phyloP scores from a whole-genome alignment of 2,329 filamentous ascomycete genomes.

The Fusarium drepaniforme region DNA sequence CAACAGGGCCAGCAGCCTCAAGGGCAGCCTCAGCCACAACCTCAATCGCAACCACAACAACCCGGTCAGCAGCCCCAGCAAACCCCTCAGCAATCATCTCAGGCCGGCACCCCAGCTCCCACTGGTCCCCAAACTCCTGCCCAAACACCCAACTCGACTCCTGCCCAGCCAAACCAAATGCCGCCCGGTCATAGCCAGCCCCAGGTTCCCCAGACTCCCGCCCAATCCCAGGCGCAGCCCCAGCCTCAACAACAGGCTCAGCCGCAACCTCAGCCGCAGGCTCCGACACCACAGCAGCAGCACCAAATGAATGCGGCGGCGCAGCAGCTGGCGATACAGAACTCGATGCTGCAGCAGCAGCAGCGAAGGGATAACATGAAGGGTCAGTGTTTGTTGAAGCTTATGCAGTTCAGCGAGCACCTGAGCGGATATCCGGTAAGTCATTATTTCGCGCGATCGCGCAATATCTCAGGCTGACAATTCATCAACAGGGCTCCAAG shows the following conservation, averaged over 20 bases:
- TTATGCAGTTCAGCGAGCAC: conserved; percentile 73
- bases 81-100: conserved; percentile 58
- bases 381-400: conserved; percentile 68
- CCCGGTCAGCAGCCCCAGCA: conserved; percentile 59
- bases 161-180: conserved; percentile 49
- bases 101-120: conserved; percentile 56
- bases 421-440: conserved; percentile 69
- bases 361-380: conserved; percentile 63
- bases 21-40: conserved; percentile 41
- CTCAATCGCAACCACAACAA: conserved; percentile 48
- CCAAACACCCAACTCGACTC: conserved; percentile 58
- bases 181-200: conserved; percentile 51
- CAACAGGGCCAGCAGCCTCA: conserved; percentile 49
- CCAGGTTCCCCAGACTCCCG: conserved; percentile 50
- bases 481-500: conserved; percentile 61
- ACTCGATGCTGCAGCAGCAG: conserved; percentile 58
- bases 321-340: conserved; percentile 52
- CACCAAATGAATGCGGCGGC: conserved; percentile 49
- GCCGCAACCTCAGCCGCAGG: conserved; percentile 50
- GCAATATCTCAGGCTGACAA: not conserved
- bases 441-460: not conserved
- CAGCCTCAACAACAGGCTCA: conserved; percentile 50
- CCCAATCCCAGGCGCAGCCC: conserved; percentile 52
- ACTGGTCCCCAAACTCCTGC: conserved; percentile 62
- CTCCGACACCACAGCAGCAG: conserved; percentile 43